Percentiles rank a stretch among this genome's conserved stretches.
These are phyloP conservation scores for Leccinum aurantiacum DNA, from an alignment of 768 basidiomycete genomes.

Conservation along the genomic window DNA sequence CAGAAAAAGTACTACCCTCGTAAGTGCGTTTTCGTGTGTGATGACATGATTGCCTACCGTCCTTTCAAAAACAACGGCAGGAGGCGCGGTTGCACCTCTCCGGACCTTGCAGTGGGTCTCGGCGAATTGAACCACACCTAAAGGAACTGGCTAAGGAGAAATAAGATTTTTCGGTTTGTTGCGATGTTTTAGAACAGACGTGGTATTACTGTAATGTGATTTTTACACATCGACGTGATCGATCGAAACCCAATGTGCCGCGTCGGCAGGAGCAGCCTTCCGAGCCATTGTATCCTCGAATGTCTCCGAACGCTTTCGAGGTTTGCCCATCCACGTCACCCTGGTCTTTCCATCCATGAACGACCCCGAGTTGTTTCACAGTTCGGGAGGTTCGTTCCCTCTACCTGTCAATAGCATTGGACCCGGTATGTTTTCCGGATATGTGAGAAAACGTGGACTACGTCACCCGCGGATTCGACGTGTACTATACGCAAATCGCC, in stretches of 20 bases:
- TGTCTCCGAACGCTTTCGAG: conserved; percentile 10
- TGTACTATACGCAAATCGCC: conserved; percentile 37
- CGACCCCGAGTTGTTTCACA: conserved; percentile 9
- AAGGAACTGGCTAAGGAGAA: too few relatives aligned
- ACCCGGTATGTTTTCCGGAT: conserved; percentile 83
- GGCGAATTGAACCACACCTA: too few relatives aligned
- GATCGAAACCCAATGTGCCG: conserved; percentile 51
- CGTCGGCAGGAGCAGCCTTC: conserved; percentile 8
- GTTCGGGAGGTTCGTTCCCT: conserved; percentile 41
- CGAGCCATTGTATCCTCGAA: conserved; percentile 16
- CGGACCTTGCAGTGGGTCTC: too few relatives aligned
- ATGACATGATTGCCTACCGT: too few relatives aligned
- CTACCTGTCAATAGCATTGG: conserved; percentile 63
- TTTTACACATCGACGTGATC: conserved; percentile 54
- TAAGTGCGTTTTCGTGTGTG: too few relatives aligned
- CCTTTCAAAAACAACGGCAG: too few relatives aligned
- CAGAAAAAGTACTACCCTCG: too few relatives aligned
- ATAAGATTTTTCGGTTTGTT: too few relatives aligned
- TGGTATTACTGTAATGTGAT: background rate
- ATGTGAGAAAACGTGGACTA: conserved; percentile 87
- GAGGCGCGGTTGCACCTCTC: too few relatives aligned
- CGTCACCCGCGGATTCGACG: conserved; percentile 56
- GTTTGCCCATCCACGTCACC: conserved; percentile 3
- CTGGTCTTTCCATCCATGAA: conserved; percentile 9
- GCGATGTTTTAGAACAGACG: too few relatives aligned